Evolutionary conservation across 1,284 basidiomycete genomes (phyloP).

Genomic region (Austropuccinia psidii): DNA sequence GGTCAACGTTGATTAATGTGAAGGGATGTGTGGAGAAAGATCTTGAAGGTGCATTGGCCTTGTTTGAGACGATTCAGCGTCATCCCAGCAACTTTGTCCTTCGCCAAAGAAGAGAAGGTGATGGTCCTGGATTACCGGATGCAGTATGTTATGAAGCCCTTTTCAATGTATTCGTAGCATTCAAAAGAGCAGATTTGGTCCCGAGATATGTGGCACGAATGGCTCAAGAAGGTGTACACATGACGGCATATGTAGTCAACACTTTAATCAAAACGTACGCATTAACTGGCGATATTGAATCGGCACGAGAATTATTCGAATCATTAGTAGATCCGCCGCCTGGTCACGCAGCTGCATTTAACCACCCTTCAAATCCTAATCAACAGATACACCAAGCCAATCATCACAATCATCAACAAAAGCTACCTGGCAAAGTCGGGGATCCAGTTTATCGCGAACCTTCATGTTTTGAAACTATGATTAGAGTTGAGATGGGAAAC

Average conservation of each 20-base stretch:
- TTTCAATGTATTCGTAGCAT: conserved; percentile 74
- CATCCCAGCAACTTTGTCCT: conserved; percentile 9
- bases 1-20: conserved; percentile 83
- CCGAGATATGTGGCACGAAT: conserved; percentile 63
- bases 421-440: conserved; percentile 48
- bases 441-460: conserved; percentile 82
- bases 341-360: conserved; percentile 47
- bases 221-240: conserved; percentile 60
- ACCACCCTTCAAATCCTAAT: conserved; percentile 45
- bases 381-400: not conserved
- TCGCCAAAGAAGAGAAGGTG: conserved; percentile 35
- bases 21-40: conserved; percentile 75
- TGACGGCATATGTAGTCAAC: conserved; percentile 95
- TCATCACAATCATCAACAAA: not conserved
- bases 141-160: conserved; percentile 85
- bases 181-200: conserved; percentile 71
- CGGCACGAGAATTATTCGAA: conserved; percentile 72
- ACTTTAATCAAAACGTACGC: conserved; percentile 83
- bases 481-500: conserved; percentile 75
- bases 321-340: conserved; percentile 64
- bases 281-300: conserved; percentile 60
- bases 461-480: conserved; percentile 59
- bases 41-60: conserved; percentile 63
- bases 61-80: conserved; percentile 66
- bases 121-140: conserved; percentile 56